phyloP scores from a whole-genome alignment of 257 asterid species.

The Dorcoceras hygrometricum region DNA sequence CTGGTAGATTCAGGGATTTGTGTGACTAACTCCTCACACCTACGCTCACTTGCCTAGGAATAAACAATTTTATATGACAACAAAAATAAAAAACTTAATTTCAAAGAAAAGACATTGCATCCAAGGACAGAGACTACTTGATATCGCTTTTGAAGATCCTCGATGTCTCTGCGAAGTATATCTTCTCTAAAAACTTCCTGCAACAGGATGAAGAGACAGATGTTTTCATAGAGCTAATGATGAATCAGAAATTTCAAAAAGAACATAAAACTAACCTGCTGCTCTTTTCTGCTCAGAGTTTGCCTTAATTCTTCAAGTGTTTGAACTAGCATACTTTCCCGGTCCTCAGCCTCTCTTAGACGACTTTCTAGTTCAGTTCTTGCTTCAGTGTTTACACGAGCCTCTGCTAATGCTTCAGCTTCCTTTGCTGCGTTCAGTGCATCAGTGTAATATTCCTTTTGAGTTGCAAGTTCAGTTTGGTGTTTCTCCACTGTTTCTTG shows the following conservation, averaged over 20 bases:
- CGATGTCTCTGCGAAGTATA: constrained; percentile 88
- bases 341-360: constrained; percentile 47
- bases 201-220: constrained; percentile 26
- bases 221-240: constrained; percentile 16
- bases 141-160: constrained; percentile 94
- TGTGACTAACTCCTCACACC: constrained; percentile 94
- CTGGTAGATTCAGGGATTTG: constrained; percentile 99
- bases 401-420: constrained; percentile 96
- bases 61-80: constrained; percentile 24
- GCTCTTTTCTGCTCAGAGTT: constrained; percentile 63
- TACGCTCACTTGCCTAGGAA: constrained; percentile 88
- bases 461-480: constrained; percentile 80
- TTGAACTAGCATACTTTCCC: constrained; percentile 59
- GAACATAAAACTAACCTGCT: constrained; percentile 57
- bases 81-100: constrained; percentile 4
- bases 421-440: constrained; percentile 89
- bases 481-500: constrained; percentile 95
- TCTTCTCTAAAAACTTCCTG: constrained; percentile 96
- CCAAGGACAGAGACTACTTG: constrained; percentile 47
- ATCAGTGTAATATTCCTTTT: constrained; percentile 82
- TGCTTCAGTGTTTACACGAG: constrained; percentile 87
- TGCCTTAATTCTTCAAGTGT: constrained; percentile 60
- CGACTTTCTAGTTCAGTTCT: constrained; percentile 83
- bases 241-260: constrained; percentile 12
- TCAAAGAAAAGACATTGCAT: neutral